phyloP scores from a whole-genome alignment of 257 asterid genomes.

The Ilex asprella region DNA sequence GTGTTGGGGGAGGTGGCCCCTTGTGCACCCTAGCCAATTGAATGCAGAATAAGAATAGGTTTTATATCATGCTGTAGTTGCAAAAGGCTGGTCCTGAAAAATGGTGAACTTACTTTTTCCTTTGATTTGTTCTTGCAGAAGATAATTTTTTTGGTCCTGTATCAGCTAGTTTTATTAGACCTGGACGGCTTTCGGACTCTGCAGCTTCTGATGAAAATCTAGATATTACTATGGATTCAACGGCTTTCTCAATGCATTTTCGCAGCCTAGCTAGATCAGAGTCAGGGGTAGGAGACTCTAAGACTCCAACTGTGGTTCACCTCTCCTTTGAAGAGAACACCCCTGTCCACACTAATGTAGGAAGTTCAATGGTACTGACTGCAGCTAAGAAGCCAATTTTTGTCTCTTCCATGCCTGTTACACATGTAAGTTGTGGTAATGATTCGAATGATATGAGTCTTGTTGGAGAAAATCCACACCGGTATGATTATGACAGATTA shows the following conservation, averaged over 20 bases:
- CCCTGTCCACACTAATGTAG: slow-evolving; percentile 35
- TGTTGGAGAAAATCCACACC: slow-evolving; percentile 48
- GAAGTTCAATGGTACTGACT: slow-evolving; percentile 63
- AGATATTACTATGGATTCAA: slow-evolving; percentile 94
- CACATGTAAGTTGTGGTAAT: slow-evolving; percentile 38
- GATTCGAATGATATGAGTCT: slow-evolving; percentile 88
- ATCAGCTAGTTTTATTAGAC: slow-evolving; percentile 81
- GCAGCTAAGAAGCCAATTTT: slow-evolving; percentile 32
- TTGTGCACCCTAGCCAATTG: no score
- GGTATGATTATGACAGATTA: slow-evolving; percentile 63
- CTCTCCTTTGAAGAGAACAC: slow-evolving; percentile 71
- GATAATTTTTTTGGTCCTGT: slow-evolving; percentile 94
- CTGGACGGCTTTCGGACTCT: slow-evolving; percentile 71
- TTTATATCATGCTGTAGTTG: background rate
- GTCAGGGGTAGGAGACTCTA: slow-evolving; percentile 52
- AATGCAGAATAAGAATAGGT: background rate
- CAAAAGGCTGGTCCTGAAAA: background rate
- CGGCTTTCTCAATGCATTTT: slow-evolving; percentile 93
- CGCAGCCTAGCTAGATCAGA: slow-evolving; percentile 89
- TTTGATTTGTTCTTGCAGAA: slow-evolving; percentile 38
- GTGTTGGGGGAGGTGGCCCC: no score
- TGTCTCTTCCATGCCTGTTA: slow-evolving; percentile 24
- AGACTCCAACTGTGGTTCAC: slow-evolving; percentile 59
- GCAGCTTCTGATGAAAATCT: slow-evolving; percentile 73
- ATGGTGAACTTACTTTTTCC: background rate